These are phyloP conservation scores for Trichocomaceae sp. DNA, from an alignment of 2,329 filamentous ascomycete genomes.

Conservation along the genomic window DNA sequence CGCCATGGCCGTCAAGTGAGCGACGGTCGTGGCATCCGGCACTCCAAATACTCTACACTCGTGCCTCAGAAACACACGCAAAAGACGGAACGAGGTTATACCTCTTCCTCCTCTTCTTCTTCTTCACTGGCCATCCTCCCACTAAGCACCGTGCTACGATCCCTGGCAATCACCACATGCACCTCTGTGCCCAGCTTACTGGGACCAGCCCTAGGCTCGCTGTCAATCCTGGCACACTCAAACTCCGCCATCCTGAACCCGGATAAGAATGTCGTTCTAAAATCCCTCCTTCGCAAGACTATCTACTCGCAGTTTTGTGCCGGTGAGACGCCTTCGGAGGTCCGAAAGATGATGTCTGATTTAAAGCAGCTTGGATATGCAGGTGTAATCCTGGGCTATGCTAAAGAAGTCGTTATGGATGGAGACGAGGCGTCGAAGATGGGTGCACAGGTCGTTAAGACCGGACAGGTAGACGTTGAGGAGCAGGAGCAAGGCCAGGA, in stretches of 20 bases:
- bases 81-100: neutral
- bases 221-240: constrained; percentile 64
- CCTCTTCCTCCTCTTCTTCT: neutral
- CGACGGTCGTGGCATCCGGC: neutral
- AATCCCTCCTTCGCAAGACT: constrained; percentile 66
- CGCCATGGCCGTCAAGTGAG: neutral
- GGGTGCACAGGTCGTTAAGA: neutral
- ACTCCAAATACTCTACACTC: neutral
- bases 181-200: constrained; percentile 46
- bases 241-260: constrained; percentile 61
- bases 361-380: constrained; percentile 71
- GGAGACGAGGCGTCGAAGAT: constrained; percentile 33
- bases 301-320: constrained; percentile 92
- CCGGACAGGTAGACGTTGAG: neutral
- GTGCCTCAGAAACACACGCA: neutral
- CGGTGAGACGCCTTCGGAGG: constrained; percentile 65
- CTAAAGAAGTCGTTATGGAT: constrained; percentile 67
- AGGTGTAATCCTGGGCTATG: constrained; percentile 80
- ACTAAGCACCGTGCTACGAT: constrained; percentile 13
- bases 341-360: constrained; percentile 56
- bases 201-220: constrained; percentile 59
- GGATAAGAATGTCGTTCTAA: constrained; percentile 66
- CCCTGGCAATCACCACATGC: constrained; percentile 14
- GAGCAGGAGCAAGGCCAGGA: neutral
- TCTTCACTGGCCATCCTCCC: constrained; percentile 14